Evolutionary conservation across 2,329 filamentous ascomycete species (phyloP), one percentile per base, ranked within the genome.

Genomic region (Zymoseptoria pseudotritici): DNA sequence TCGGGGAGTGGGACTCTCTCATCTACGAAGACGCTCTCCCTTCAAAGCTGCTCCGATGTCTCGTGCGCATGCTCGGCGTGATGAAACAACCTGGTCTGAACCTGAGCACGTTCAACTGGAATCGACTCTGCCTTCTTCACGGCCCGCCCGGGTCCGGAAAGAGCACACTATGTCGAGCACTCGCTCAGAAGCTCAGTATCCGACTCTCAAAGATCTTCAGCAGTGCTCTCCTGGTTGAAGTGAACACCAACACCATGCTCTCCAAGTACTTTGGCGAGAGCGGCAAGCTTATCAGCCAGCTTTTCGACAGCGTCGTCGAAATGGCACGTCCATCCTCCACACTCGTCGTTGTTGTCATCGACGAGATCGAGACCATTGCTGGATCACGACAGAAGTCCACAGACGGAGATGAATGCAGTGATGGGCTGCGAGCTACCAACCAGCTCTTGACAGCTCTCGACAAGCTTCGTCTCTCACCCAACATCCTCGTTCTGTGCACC

Each of bases 181-280:
- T 81, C 74, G 72, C 84, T 74, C 79, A 82, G 59, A 80, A 79
- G 65, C 71, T 81, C 2, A 74, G 76, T 19, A 80, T 82, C 42
- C 73, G 79, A 0, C 70, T 81, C 1, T 71, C 72, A 1, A 63
- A 69, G 2, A 58, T 58, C 2, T 81, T 76, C 60, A 56, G 62
- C 1, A 68, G 71, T 1, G 55, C 68, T 0, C 73, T 68, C 21
- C 69, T 82, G 3, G 65, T 81, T 53, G 74, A 81, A 57, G 69
- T 82, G 61, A 77, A 80, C 51, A 75, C 78, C 1, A 74, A 77
- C 21, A 70, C 72, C 2, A 67, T 82, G 20, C 67, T 80, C 4
- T 79, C 76, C 61, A 79, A 78, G 57, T 80, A 72, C 61, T 81
- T 78, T 57, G 77, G 78, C n/a, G 77, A 79, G 58, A 79, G 76